Evolutionary conservation across 345 rosid genomes (phyloP), one percentile per base, ranked within the genome.

Genomic region (Brassica nigra): DNA sequence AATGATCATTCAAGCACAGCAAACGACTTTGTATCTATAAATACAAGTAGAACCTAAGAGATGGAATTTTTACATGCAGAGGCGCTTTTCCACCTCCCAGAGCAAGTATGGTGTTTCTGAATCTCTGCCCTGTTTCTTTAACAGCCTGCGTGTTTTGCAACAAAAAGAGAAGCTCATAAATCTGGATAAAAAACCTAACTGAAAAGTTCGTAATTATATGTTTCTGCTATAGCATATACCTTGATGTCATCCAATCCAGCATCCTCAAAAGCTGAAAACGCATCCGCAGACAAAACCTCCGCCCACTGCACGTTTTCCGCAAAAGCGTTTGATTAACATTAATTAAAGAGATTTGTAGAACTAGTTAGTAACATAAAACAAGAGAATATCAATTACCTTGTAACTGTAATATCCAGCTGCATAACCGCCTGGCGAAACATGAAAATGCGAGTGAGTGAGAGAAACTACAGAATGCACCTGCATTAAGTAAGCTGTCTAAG

Each of bases 371-470:
- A 47, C 16, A 61, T 23, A 23, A 42, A 67, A 62, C 54, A 44
- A 44, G 2, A 44, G 1, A 12, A 44, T 44, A 1, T 44, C 27
- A 23, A 12, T 49, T 52, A 95, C 99, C 99, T 95, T 95, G 86
- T 95, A 95, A 79, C 99, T 92, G 83, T 95, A 95, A 81, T 95
- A 95, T 75, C 99, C 97, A 76, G 99, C 99, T 70, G 97, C 97
- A 86, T 92, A 95, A 76, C 93, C 99, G 39, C 97, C 97, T 92
- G 81, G 29, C 42, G 54, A 75, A 31, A 55, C 11, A 75, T 44
- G 34, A 58, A n/a, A 62, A 27, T 11, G 59, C 62, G 18, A 80
- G 70, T 16, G 59, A 55, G 70, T 74, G 7, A 11, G 61, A 62
- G 18, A 70, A 16, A 64, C 39, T 14, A 64, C 20, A 28, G 3